Evolutionary conservation across 2,329 filamentous ascomycete genomes (phyloP).

Genomic region (Ophiostoma sp.): DNA sequence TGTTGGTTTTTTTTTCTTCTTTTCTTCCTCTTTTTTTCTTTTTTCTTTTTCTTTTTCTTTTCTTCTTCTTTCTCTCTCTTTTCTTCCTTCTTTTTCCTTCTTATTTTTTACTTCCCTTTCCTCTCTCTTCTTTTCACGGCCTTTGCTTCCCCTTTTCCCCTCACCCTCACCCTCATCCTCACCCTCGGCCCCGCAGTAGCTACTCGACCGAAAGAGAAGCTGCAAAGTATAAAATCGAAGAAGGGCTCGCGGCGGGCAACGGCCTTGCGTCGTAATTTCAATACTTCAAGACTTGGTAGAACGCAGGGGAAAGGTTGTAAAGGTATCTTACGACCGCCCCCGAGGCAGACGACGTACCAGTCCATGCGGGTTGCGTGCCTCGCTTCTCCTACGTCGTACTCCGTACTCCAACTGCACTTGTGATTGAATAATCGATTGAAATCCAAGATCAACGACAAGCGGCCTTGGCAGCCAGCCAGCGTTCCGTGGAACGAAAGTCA

Average conservation of each 20-base stretch:
- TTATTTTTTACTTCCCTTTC: constrained; percentile 7
- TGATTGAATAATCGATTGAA: no score
- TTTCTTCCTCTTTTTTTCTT: neutral
- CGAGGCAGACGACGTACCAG: no score
- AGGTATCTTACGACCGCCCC: no score
- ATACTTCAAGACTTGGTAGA: no score
- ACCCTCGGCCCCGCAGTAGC: constrained; percentile 16
- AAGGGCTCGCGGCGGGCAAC: neutral
- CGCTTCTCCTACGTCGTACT: no score
- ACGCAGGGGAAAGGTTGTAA: neutral
- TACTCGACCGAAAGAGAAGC: constrained; percentile 17
- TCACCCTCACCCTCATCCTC: constrained; percentile 12
- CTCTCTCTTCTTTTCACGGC: neutral
- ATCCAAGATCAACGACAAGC: no score
- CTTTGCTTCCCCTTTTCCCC: constrained; percentile 8
- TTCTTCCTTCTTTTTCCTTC: constrained; percentile 5
- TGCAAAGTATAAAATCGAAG: constrained; percentile 13
- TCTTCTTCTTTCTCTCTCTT: neutral
- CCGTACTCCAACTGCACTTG: no score
- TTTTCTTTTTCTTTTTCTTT: neutral
- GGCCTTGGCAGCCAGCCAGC: no score
- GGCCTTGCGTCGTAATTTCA: neutral
- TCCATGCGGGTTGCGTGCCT: no score
- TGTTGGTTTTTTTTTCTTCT: neutral
- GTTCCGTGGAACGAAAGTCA: neutral